These are phyloP conservation scores for Leishmania guyanensis DNA, from an alignment of 208 protist species.

Conservation along the genomic window DNA sequence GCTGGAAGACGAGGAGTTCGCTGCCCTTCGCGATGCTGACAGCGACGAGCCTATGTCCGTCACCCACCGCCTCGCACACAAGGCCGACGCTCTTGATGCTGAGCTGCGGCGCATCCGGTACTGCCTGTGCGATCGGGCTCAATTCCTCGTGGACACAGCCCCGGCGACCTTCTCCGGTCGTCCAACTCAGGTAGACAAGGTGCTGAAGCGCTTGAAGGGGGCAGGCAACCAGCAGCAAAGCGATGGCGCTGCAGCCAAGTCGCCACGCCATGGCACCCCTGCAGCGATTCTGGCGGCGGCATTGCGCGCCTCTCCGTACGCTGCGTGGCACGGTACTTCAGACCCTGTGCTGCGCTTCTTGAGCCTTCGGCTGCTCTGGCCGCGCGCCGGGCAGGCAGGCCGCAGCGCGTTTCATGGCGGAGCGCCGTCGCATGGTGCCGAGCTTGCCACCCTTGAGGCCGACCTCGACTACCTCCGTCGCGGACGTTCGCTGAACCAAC, in stretches of 20 bases:
- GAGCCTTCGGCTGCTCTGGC: constrained; percentile 12
- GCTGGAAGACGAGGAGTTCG: constrained; percentile 84
- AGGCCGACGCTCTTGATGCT: constrained; percentile 60
- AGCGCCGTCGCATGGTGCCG: constrained; percentile 13
- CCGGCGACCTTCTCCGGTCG: constrained; percentile 45
- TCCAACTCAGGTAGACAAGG: constrained; percentile 43
- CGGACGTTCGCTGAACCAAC: constrained; percentile 47
- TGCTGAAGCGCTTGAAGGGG: constrained; percentile 22
- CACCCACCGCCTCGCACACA: constrained; percentile 46
- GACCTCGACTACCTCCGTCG: constrained; percentile 77
- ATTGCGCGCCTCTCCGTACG: constrained; percentile 22
- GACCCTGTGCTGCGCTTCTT: constrained; percentile 14
- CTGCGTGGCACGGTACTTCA: constrained; percentile 13
- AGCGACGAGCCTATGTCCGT: constrained; percentile 57
- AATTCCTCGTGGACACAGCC: constrained; percentile 58
- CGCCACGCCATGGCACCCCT: background rate
- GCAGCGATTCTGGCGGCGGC: constrained; percentile 13
- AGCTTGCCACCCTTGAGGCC: constrained; percentile 37
- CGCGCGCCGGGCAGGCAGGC: background rate
- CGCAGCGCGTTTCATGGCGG: background rate
- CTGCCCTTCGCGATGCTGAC: constrained; percentile 36
- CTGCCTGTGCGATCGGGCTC: constrained; percentile 52
- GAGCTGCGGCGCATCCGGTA: constrained; percentile 70
- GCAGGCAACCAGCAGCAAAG: background rate
- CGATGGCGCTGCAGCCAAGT: background rate